phyloP scores from a whole-genome alignment of 2,329 filamentous ascomycete species.

The Aspergillus neoniger region DNA sequence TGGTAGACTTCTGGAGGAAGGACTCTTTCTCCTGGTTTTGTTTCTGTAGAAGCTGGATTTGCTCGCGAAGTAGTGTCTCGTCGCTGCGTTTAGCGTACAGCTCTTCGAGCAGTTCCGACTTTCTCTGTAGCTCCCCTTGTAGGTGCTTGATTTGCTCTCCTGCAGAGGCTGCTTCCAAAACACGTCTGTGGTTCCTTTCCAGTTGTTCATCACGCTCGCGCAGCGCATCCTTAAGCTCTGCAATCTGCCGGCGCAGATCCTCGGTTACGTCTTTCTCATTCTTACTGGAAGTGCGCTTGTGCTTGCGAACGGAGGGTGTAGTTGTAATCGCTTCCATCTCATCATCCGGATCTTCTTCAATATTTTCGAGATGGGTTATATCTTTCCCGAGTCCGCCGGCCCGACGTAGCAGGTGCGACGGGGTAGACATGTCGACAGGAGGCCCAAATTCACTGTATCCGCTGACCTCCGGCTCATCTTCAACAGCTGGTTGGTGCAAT shows the following conservation, averaged over 20 bases:
- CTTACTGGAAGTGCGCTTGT: slow-evolving; percentile 22
- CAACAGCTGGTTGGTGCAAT: slow-evolving; percentile 29
- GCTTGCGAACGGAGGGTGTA: slow-evolving; percentile 32
- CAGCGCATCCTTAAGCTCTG: slow-evolving; percentile 34
- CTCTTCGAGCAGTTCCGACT: slow-evolving; percentile 32
- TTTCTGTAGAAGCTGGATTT: slow-evolving; percentile 31
- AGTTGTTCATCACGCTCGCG: slow-evolving; percentile 39
- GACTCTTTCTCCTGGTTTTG: slow-evolving; percentile 30
- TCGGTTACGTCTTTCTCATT: slow-evolving; percentile 22
- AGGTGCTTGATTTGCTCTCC: slow-evolving; percentile 42
- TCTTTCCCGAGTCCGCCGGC: slow-evolving; percentile 30
- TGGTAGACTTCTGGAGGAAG: slow-evolving; percentile 26
- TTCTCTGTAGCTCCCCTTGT: slow-evolving; percentile 40
- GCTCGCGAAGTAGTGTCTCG: slow-evolving; percentile 30
- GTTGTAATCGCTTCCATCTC: slow-evolving; percentile 17
- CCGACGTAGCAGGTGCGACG: slow-evolving; percentile 42
- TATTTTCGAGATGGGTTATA: slow-evolving; percentile 38
- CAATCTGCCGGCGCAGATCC: slow-evolving; percentile 34
- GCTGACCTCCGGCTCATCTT: slow-evolving; percentile 35
- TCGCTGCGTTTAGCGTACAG: slow-evolving; percentile 27
- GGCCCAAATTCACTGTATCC: slow-evolving; percentile 47
- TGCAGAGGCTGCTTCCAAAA: slow-evolving; percentile 39
- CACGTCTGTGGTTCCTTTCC: slow-evolving; percentile 31
- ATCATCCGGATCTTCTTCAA: slow-evolving; percentile 38
- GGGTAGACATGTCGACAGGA: slow-evolving; percentile 47